phyloP scores from a whole-genome alignment of 2,329 filamentous ascomycete genomes.

The Xylaria polymorpha region DNA sequence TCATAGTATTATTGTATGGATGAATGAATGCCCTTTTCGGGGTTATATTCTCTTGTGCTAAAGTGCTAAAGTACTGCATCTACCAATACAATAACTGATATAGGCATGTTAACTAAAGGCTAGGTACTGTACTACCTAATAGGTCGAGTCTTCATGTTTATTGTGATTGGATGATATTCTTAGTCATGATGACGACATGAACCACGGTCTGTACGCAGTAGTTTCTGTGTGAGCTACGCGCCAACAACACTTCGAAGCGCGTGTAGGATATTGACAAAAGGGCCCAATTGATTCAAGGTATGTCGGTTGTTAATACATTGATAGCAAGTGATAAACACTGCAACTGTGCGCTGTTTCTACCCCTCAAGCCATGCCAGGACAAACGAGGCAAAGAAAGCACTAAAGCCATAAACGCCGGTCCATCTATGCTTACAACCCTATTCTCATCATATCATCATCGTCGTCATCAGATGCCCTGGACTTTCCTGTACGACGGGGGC shows the following conservation, averaged over 20 bases:
- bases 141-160: neutral
- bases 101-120: neutral
- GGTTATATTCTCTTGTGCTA: neutral
- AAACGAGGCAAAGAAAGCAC: conserved; percentile 19
- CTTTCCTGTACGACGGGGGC: conserved; percentile 95
- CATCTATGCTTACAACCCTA: conserved; percentile 23
- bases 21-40: neutral
- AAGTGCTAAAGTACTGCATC: neutral
- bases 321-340: neutral
- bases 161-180: neutral
- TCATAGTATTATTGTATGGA: too few species aligned
- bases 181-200: conserved; percentile 8
- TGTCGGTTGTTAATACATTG: neutral
- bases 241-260: too few species aligned
- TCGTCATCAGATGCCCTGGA: conserved; percentile 71
- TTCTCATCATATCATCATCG: conserved; percentile 23
- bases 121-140: too few species aligned
- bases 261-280: neutral
- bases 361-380: conserved; percentile 2
- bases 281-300: neutral
- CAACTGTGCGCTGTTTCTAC: conserved; percentile 1
- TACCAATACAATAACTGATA: neutral
- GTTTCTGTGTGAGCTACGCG: too few species aligned
- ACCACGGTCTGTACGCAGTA: neutral
- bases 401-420: conserved; percentile 32